These are phyloP conservation scores for Podila verticillata DNA, from an alignment of 192 early-diverging fungal genomes.

Conservation along the genomic window DNA sequence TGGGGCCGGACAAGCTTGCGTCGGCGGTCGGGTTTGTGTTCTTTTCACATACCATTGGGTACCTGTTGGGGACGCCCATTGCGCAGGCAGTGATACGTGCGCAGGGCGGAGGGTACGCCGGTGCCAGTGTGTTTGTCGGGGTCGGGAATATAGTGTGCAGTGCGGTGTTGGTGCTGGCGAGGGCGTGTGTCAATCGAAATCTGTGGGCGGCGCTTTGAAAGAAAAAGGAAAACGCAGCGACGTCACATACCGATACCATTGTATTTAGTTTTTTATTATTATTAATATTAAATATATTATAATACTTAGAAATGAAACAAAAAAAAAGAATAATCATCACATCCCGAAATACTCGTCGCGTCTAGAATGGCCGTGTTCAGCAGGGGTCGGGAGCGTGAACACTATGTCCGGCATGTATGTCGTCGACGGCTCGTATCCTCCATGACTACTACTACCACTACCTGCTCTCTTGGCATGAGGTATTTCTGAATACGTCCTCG, in stretches of 20 bases:
- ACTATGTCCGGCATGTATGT: slow-evolving; percentile 34
- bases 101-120: background rate
- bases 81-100: slow-evolving; percentile 9
- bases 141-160: slow-evolving; percentile 10
- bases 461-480: background rate
- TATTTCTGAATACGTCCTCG: background rate
- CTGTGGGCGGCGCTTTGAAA: background rate
- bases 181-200: background rate
- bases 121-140: slow-evolving; percentile 20
- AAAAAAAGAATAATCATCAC: background rate
- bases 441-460: background rate
- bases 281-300: too few species aligned
- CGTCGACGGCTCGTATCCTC: background rate
- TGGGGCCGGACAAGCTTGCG: background rate
- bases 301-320: too few species aligned
- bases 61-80: slow-evolving; percentile 19
- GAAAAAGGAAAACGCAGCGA: too few species aligned
- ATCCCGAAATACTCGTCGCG: slow-evolving; percentile 25
- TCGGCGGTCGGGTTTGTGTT: slow-evolving; percentile 32
- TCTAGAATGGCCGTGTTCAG: slow-evolving; percentile 7
- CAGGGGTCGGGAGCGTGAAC: slow-evolving; percentile 31
- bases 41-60: slow-evolving; percentile 25
- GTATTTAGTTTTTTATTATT: too few species aligned
- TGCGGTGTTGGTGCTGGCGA: background rate
- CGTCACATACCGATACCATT: too few species aligned